A percentile compares a stretch with the other conserved stretches of the same genome.
phyloP scores from a whole-genome alignment of 2,329 filamentous ascomycete genomes.

The Penicillium concentricum region DNA sequence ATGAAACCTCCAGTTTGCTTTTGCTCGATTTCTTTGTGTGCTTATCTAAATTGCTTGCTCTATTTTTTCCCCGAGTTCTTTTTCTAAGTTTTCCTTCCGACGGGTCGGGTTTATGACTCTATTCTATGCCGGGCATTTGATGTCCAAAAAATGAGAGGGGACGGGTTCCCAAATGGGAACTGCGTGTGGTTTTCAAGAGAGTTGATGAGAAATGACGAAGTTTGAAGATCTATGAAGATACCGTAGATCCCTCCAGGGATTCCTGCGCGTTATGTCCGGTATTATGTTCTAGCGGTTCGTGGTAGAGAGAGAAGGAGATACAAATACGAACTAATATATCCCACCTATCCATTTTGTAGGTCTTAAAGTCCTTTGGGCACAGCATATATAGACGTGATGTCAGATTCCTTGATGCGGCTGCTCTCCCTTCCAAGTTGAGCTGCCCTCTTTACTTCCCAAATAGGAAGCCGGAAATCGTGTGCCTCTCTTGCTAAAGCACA shows the following conservation, averaged over 20 bases:
- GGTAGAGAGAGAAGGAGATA: constrained; percentile 15
- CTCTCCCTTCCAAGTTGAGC: background rate
- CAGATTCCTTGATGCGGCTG: background rate
- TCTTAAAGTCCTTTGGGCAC: background rate
- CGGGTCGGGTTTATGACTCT: constrained; percentile 15
- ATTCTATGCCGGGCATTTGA: constrained; percentile 15
- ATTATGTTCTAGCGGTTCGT: constrained; percentile 15
- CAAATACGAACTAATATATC: constrained; percentile 24
- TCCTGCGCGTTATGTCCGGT: constrained; percentile 14
- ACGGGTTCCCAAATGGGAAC: constrained; percentile 2
- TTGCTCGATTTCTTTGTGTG: constrained; percentile 11
- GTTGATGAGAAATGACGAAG: constrained; percentile 13
- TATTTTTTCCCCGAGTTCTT: constrained; percentile 7
- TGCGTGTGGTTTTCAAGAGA: constrained; percentile 8
- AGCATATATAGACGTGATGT: background rate
- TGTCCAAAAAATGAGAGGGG: constrained; percentile 8
- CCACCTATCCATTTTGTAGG: constrained; percentile 1
- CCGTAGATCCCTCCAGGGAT: constrained; percentile 6
- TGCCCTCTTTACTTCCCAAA: constrained; percentile 1
- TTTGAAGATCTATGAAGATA: constrained; percentile 11
- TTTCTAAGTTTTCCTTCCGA: constrained; percentile 9
- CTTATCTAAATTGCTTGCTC: constrained; percentile 26
- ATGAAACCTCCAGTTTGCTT: constrained; percentile 18
- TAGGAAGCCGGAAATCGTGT: background rate
- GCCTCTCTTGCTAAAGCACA: background rate